Evolutionary conservation across 257 asterid genomes (phyloP), one percentile per base, ranked within the genome.

Genomic region (Gentiana dahurica): DNA sequence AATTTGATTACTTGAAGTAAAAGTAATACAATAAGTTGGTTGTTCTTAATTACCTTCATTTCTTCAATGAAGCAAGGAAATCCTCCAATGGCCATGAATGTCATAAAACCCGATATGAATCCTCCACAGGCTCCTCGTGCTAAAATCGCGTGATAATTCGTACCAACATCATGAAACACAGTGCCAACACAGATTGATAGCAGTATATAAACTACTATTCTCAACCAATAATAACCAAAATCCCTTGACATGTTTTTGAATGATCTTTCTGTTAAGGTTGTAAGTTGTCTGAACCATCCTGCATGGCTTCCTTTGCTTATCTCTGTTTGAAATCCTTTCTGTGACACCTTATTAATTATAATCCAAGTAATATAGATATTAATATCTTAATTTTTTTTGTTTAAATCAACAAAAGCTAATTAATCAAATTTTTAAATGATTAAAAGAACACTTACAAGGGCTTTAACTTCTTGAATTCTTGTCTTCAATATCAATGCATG

Each of bases 1-100:
- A 24, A 24, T 24, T 24, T 24, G 24, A 24, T 24, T 24, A 24
- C 24, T 24, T 24, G 24, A 24, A 24, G 24, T 24, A 24, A 24
- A 24, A 9, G 5, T n/a, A 37, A 7, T 37, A 54, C 13, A 4
- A 55, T 36, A 32, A 35, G 11, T n/a, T 54, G 10, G 32, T 3
- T 38, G 7, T 4, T 41, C 46, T 41, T 43, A 24, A 24, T 64
- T 67, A 82, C 96, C 84, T 84, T 84, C 89, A 90, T 82, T 73
- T 90, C 98, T 73, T 90, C 98, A 45, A 87, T 81, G 80, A 90
- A 90, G 8, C 94, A 84, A 58, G 98, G 98, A 81, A 90, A 87
- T 51, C 96, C 98, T 53, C 98, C 98, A 4, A 90, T 87, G 48
- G 96, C 75, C 98, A 90, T 87, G 83, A 87, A 84, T 4, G 91